Base-by-base conservation (phyloP, 1,284 basidiomycete species). In the Cutaneotrichosporon daszewskae region DNA sequence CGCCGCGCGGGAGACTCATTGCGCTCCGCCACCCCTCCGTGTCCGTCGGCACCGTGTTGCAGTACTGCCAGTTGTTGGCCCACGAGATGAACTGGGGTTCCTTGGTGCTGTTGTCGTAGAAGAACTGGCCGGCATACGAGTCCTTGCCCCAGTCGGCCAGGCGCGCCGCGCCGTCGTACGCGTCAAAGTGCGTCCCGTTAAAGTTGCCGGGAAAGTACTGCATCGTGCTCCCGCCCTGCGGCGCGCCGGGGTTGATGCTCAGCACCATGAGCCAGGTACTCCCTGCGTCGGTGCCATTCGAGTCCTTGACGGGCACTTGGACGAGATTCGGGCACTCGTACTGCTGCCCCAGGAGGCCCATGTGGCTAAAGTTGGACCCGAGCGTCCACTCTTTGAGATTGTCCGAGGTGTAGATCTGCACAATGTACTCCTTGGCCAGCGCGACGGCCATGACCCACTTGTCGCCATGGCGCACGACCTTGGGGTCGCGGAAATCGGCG, bases 31-130 rank as follows among this genome's bases (percentile, higher is more conserved):
- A 73, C 8, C 65, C 65, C 33, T 64, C 62, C 6, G 18, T 26
- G 5, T 31, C 62, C 1, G 72, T 73, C 13, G 72, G 72, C 3
- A 66, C 66, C 13, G 50, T 45, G 33, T 70, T 47, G 26, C 66
- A 58, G 59, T 74, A 73, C 53, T 69, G 62, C 70, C 69, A 72
- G 57, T 74, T 74, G 53, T 53, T 62, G 22, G 69, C 71, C 72
- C 72, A 74, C 4, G 55, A 62, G 20, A 72, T 64, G 20, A 53
- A 58, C 41, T 71, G 55, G 14, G 63, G 27, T 17, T 49, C 49
- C 40, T 54, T 47, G 13, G 33, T n/a, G 22, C 26, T 31, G 33
- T 57, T 50, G 34, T 62, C 63, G 49, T 57, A 57, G 58, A 65
- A 73, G 51, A 68, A 71, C 50, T 69, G 66, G 16, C 66, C 68